phyloP scores from a whole-genome alignment of 2,329 filamentous ascomycete species.

The Scortechinia acanthostroma region DNA sequence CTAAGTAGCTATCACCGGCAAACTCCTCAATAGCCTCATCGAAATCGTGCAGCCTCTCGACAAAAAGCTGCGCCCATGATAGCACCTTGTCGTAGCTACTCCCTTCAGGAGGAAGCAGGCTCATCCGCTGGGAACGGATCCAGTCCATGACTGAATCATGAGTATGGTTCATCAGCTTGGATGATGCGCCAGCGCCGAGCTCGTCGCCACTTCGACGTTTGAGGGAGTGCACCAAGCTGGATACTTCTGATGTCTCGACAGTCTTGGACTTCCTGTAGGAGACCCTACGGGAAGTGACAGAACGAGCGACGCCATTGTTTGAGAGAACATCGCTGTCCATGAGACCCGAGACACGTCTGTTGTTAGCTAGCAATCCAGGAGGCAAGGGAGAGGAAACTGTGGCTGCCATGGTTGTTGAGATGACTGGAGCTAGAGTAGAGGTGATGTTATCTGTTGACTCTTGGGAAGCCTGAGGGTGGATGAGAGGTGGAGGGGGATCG shows the following conservation, averaged over 20 bases:
- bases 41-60: constrained; percentile 25
- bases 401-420: too few relatives aligned
- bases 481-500: too few relatives aligned
- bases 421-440: too few relatives aligned
- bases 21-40: constrained; percentile 23
- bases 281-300: too few relatives aligned
- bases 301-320: too few relatives aligned
- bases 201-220: constrained; percentile 17
- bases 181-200: constrained; percentile 15
- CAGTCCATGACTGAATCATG: constrained; percentile 20
- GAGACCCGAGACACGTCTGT: too few relatives aligned
- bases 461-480: too few relatives aligned
- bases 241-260: constrained; percentile 17
- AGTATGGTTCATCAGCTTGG: constrained; percentile 13
- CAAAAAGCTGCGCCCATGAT: constrained; percentile 25
- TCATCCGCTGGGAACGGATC: constrained; percentile 27
- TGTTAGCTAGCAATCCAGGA: too few relatives aligned
- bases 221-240: constrained; percentile 16
- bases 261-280: too few relatives aligned
- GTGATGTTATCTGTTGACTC: too few relatives aligned
- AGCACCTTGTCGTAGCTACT: constrained; percentile 29
- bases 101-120: constrained; percentile 24
- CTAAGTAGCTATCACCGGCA: constrained; percentile 21
- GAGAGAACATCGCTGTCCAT: too few relatives aligned
- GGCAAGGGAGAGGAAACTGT: too few relatives aligned